Base-by-base conservation (phyloP, 2,329 filamentous ascomycete species). In the Byssothecium circinans region DNA sequence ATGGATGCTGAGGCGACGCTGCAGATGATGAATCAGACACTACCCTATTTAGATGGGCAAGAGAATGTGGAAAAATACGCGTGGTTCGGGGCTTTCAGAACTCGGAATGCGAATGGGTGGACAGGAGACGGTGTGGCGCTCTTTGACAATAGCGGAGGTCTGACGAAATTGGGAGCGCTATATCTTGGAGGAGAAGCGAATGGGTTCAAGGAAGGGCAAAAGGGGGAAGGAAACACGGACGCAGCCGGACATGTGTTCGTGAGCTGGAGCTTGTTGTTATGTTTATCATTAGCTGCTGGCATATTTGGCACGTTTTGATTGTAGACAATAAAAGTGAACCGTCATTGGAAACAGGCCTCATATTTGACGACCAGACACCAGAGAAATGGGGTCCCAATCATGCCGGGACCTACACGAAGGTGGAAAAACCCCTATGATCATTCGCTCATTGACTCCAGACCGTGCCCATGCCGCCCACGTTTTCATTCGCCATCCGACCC, bases 1-100 rank as follows among this genome's bases (percentile, higher is more conserved):
- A 75, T 81, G 53, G 74, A 79, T 30, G 77, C 87, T 7, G 50
- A 68, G 0, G 71, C 77, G 0, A 87, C 85, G 0, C 80, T 89
- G 57, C 58, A 65, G 0, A 91, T 89, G 71, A 91, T 84, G 77
- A 90, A 91, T 60, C 75, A 77, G 55, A 84, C 82, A 0, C 68
- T 82, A 41, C 79, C 83, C 17, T 91, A 85, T 67, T 80, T 94
- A 41, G 88, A 92, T 63, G 73, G 76, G 0, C 63, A 83, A 20
- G 73, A 78, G 45, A 78, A 69, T 62, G 73, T 75, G 23, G 66
- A 68, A 49, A 55, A 54, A 30, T 70, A 68, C 48, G 56, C 65
- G 1, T 70, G 67, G 67, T 70, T 69, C 44, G 67, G 67, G 10
- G 66, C 64, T 2, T 70, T 69, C 36, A 56, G 67, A 29, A 51